Evolutionary conservation across 1,284 basidiomycete species (phyloP).

Genomic region (Anthracocystis setariae): DNA sequence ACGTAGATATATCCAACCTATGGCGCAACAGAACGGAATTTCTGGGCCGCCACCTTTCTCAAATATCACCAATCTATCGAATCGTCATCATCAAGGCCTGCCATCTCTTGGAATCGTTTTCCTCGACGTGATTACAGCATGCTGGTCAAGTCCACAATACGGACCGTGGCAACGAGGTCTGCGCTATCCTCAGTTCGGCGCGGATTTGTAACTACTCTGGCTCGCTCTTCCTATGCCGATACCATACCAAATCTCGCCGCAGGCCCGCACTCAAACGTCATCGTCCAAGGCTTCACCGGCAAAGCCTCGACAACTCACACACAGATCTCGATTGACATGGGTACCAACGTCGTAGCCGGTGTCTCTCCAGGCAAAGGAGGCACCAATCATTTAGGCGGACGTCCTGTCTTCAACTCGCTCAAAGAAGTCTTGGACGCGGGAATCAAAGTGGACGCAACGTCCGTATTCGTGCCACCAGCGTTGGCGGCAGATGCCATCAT

Average conservation of each 20-base stretch:
- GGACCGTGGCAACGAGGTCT: not conserved
- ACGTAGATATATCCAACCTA: too few relatives aligned
- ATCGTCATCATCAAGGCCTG: not conserved
- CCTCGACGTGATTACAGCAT: too few relatives aligned
- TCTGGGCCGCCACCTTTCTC: too few relatives aligned
- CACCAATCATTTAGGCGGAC: conserved; percentile 22
- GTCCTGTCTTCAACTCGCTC: conserved; percentile 49
- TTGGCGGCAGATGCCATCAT: conserved; percentile 55
- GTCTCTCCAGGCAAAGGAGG: conserved; percentile 53
- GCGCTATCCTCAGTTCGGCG: conserved; percentile 5
- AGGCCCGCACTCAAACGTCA: conserved; percentile 43
- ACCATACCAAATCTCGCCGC: conserved; percentile 49
- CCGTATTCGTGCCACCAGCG: conserved; percentile 55
- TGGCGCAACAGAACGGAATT: too few relatives aligned
- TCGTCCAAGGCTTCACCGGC: conserved; percentile 62
- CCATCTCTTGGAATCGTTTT: too few relatives aligned
- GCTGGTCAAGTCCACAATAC: not conserved
- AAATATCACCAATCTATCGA: too few relatives aligned
- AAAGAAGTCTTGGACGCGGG: conserved; percentile 34
- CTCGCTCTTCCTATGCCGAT: conserved; percentile 20
- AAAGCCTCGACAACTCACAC: conserved; percentile 53
- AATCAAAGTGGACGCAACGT: conserved; percentile 42
- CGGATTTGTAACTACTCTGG: not conserved
- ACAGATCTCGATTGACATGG: conserved; percentile 48
- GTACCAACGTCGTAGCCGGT: conserved; percentile 56